phyloP scores from a whole-genome alignment of 306 rosid species.

The Hippophae tibetana region DNA sequence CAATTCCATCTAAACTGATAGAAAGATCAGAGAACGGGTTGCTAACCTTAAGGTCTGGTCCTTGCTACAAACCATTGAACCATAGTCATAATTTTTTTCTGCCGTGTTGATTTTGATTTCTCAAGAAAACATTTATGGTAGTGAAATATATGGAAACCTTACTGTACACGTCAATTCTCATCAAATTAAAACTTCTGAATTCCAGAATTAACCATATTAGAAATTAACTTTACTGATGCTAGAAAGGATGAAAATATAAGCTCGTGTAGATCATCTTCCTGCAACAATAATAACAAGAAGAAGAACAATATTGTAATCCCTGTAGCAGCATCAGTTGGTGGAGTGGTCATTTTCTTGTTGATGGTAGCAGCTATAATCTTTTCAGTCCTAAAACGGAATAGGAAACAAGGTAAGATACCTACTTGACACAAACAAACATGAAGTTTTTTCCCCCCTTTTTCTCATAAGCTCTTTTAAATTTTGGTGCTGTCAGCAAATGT shows the following conservation, averaged over 20 bases:
- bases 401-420: not conserved
- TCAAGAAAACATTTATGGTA: too few relatives aligned
- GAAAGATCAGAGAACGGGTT: conserved; percentile 25
- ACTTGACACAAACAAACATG: not conserved
- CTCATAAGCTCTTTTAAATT: not conserved
- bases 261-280: conserved; percentile 27
- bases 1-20: conserved; percentile 26
- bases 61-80: too few relatives aligned
- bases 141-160: too few relatives aligned
- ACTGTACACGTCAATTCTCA: too few relatives aligned
- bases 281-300: conserved; percentile 8
- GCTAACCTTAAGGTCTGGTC: conserved; percentile 20
- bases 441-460: too few relatives aligned
- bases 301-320: conserved; percentile 24
- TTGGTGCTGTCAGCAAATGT: not conserved
- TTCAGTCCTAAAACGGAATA: conserved; percentile 9
- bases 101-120: too few relatives aligned
- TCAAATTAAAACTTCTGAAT: not conserved
- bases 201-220: not conserved
- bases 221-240: not conserved
- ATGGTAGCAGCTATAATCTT: conserved; percentile 7
- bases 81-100: too few relatives aligned
- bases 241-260: conserved; percentile 24
- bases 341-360: conserved; percentile 18
- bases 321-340: conserved; percentile 31